phyloP scores from a whole-genome alignment of 257 asterid species.

The Solanum neorickii region DNA sequence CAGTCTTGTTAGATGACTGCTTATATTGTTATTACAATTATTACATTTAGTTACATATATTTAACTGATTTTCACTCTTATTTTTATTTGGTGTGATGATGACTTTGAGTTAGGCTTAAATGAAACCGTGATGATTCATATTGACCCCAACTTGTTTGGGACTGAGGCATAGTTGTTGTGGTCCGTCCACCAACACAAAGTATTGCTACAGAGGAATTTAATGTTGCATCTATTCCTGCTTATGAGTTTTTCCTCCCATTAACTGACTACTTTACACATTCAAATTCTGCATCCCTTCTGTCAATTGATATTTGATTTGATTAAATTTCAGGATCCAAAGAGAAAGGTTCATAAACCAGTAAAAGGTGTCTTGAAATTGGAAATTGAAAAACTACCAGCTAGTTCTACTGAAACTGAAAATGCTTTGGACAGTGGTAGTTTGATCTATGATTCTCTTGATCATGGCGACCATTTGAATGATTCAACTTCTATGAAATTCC shows the following conservation, averaged over 20 bases:
- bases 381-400: conserved; percentile 89
- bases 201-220: background rate
- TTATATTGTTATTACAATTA: background rate
- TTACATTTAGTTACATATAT: background rate
- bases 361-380: conserved; percentile 81
- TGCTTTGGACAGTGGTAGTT: conserved; percentile 39
- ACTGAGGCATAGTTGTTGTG: background rate
- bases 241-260: background rate
- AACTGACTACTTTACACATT: background rate
- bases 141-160: background rate
- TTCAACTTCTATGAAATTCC: conserved; percentile 21
- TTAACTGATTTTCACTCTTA: background rate
- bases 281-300: background rate
- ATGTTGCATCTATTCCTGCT: background rate
- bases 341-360: conserved; percentile 94
- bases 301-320: background rate
- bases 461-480: conserved; percentile 32
- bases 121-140: background rate
- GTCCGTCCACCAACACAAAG: background rate
- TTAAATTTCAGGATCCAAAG: conserved; percentile 72
- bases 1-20: background rate
- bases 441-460: conserved; percentile 36
- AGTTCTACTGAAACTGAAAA: conserved; percentile 48
- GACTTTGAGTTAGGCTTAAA: background rate
- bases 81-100: background rate